Percentiles rank a stretch among this genome's conserved stretches.
Evolutionary conservation across 2,329 filamentous ascomycete genomes (phyloP).

Genomic region (Hortaea werneckii): DNA sequence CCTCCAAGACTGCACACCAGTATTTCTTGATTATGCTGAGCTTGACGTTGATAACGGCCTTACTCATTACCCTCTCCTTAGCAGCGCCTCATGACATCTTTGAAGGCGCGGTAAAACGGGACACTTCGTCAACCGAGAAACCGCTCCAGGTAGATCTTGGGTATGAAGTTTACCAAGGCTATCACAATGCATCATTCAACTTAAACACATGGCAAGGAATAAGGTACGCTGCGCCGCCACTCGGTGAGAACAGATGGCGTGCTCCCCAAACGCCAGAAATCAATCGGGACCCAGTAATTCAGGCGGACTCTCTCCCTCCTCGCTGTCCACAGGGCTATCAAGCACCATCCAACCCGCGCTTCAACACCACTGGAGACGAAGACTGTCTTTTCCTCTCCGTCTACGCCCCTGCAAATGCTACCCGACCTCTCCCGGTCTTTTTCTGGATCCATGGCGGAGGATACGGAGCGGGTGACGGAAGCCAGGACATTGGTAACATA

Average conservation of each 20-base stretch:
- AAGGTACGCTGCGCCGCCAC: constrained; percentile 14
- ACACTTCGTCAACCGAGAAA: too few relatives aligned
- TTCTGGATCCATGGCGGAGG: constrained; percentile 33
- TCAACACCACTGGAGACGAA: constrained; percentile 16
- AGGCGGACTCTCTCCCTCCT: constrained; percentile 5
- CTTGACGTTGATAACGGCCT: too few relatives aligned
- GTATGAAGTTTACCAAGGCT: background rate
- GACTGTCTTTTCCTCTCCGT: constrained; percentile 26
- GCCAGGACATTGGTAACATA: constrained; percentile 26
- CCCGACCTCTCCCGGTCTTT: constrained; percentile 28
- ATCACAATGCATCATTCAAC: background rate
- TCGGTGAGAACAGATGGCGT: constrained; percentile 16
- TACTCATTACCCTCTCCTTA: too few relatives aligned
- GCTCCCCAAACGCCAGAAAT: constrained; percentile 13
- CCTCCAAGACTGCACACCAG: too few relatives aligned
- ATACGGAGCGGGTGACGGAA: constrained; percentile 30
- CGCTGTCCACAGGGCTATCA: constrained; percentile 13
- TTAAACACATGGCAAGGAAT: constrained; percentile 6
- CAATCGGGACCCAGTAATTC: constrained; percentile 12
- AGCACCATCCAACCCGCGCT: background rate
- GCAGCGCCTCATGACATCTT: too few relatives aligned
- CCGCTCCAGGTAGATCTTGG: background rate
- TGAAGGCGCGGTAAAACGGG: too few relatives aligned
- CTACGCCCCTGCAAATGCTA: constrained; percentile 21
- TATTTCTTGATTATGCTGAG: too few relatives aligned